These are phyloP conservation scores for Fragaria ananassa DNA, from an alignment of 306 rosid species.

Conservation along the genomic window DNA sequence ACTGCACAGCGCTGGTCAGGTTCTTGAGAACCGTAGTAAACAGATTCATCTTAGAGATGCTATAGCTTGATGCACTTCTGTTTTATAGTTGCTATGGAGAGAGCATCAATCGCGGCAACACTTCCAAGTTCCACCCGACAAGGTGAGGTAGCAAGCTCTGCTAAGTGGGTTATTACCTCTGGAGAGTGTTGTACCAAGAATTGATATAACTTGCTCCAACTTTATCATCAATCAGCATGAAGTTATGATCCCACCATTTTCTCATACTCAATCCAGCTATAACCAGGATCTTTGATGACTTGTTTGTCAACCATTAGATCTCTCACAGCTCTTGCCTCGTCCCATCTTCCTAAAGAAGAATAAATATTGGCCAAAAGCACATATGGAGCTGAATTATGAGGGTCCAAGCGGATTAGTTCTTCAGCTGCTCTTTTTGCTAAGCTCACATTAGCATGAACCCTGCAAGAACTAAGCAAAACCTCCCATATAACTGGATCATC, in stretches of 20 bases:
- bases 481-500: slow-evolving; percentile 84
- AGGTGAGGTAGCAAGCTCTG: neutral
- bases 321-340: slow-evolving; percentile 61
- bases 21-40: neutral
- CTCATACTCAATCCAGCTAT: slow-evolving; percentile 57
- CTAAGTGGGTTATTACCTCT: slow-evolving; percentile 10
- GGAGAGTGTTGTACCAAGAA: neutral
- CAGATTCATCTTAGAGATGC: neutral
- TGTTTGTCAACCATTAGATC: slow-evolving; percentile 57
- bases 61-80: neutral
- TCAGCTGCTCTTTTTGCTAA: slow-evolving; percentile 68
- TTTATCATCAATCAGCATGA: slow-evolving; percentile 11
- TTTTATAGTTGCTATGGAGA: neutral
- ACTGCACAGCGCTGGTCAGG: neutral
- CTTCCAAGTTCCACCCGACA: neutral
- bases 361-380: slow-evolving; percentile 77
- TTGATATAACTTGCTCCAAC: neutral
- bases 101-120: neutral
- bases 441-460: slow-evolving; percentile 55
- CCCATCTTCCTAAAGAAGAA: slow-evolving; percentile 84
- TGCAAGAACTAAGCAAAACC: slow-evolving; percentile 74
- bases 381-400: slow-evolving; percentile 52
- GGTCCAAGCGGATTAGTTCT: slow-evolving; percentile 58
- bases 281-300: slow-evolving; percentile 63
- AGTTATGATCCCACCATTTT: slow-evolving; percentile 22